Conservation (phyloP, 768 basidiomycete species). For the Leccinum subtestaceum region DNA sequence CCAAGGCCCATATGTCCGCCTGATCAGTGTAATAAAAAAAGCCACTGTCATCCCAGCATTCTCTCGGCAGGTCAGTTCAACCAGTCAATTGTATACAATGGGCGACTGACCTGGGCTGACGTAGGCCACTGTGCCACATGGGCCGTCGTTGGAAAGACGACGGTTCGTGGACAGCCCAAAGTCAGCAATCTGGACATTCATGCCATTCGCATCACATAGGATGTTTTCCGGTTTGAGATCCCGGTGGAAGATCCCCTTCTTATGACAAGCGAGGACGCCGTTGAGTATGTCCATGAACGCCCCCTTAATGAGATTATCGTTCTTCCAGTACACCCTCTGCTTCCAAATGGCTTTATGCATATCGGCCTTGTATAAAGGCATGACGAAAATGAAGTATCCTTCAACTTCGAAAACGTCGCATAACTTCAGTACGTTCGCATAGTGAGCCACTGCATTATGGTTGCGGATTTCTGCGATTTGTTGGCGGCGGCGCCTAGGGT, state of each 20-base stretch:
- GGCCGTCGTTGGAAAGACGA: constrained; percentile 45
- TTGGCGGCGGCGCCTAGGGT: constrained; percentile 50
- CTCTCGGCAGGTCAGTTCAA: constrained; percentile 33
- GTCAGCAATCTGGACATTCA: constrained; percentile 61
- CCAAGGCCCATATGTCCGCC: constrained; percentile 68
- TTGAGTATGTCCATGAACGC: constrained; percentile 77
- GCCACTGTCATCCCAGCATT: constrained; percentile 50
- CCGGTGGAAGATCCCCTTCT: constrained; percentile 70
- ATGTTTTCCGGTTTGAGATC: constrained; percentile 89
- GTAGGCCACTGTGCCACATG: constrained; percentile 60
- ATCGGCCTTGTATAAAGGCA: constrained; percentile 62
- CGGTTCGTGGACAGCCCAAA: constrained; percentile 66
- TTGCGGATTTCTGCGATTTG: constrained; percentile 67
- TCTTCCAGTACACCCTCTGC: constrained; percentile 47
- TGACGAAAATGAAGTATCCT: constrained; percentile 61
- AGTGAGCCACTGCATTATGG: constrained; percentile 44
- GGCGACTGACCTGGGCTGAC: constrained; percentile 65
- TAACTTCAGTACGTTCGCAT: constrained; percentile 61
- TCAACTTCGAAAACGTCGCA: constrained; percentile 59
- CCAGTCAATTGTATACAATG: background rate
- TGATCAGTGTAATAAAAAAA: constrained; percentile 15
- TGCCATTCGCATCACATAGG: constrained; percentile 55
- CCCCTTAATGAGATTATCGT: constrained; percentile 58
- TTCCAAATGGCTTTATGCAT: constrained; percentile 60
- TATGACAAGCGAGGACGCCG: constrained; percentile 73